These are phyloP conservation scores for Lindgomyces ingoldianus DNA, from an alignment of 495 filamentous ascomycete genomes.

Conservation along the genomic window DNA sequence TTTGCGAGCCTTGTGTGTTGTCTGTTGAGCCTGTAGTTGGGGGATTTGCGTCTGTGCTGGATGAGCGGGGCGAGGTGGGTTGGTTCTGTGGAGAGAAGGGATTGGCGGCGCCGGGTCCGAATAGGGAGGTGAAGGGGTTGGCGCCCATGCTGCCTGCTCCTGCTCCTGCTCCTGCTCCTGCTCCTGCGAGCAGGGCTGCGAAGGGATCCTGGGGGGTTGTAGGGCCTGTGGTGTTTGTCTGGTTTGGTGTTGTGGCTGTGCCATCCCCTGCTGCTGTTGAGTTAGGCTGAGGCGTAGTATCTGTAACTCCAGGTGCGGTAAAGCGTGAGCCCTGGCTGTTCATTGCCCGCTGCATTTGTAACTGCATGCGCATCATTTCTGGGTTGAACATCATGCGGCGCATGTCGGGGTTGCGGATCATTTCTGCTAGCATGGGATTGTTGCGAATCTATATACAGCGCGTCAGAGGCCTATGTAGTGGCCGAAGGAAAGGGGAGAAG, in stretches of 20 bases:
- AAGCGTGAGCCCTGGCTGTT: slow-evolving; percentile 58
- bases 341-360: slow-evolving; percentile 75
- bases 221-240: slow-evolving; percentile 48
- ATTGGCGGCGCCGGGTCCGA: slow-evolving; percentile 21
- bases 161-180: slow-evolving; percentile 47
- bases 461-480: not conserved
- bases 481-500: too few species aligned
- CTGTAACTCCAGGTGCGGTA: slow-evolving; percentile 85
- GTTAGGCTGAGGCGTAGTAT: slow-evolving; percentile 54
- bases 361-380: slow-evolving; percentile 72
- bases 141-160: too few species aligned
- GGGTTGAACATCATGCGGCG: slow-evolving; percentile 96
- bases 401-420: slow-evolving; percentile 83
- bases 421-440: slow-evolving; percentile 75
- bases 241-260: slow-evolving; percentile 42
- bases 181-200: slow-evolving; percentile 35
- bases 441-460: slow-evolving; percentile 56
- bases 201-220: slow-evolving; percentile 49
- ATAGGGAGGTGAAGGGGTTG: slow-evolving; percentile 76
- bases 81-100: slow-evolving; percentile 21
- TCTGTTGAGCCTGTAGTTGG: slow-evolving; percentile 20
- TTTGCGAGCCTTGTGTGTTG: slow-evolving; percentile 10
- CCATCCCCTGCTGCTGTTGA: slow-evolving; percentile 33
- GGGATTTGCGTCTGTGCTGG: not conserved
- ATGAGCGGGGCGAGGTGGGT: not conserved